Evolutionary conservation across 169 alveolate genomes (phyloP), one percentile per base, ranked within the genome.

Genomic region (Eimeria zaria): DNA sequence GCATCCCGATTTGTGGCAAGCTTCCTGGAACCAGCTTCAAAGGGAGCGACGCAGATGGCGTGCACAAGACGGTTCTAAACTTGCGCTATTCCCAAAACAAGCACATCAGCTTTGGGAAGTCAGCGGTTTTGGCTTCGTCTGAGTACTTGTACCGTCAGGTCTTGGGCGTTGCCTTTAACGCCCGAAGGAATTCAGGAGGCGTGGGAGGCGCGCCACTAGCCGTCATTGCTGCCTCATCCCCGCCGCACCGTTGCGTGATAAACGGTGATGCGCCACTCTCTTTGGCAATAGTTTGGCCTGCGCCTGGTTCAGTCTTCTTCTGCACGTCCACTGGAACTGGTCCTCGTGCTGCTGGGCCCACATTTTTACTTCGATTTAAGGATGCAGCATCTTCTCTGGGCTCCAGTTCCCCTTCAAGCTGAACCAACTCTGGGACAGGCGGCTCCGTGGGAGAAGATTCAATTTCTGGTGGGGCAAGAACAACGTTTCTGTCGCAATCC

Each of bases 401-500:
- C 11, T 30, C 89, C 20, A 39, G 69, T 22, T 53, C 78, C 55
- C 20, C 55, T 12, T 22, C 36, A 12, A 36, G 11, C 14, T 46
- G 53, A 22, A 84, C 24, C 22, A 84, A 58, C 58, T 84, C 91
- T n/a, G 91, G 91, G 44, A 36, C 91, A 1, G 73, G 39, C 16
- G 76, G 36, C 39, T 58, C 91, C 14, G 53, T 30, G 46, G 78
- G 58, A 18, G 91, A 33, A 30, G 76, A 5, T 53, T 84, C 91
- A 53, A 84, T 53, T 33, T 55, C 91, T 33, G 91, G 78, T 33
- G 91, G 91, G 78, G 91, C 58, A 44, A 84, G 91, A 5, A 84
- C 91, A 53, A 84, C 91, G 20, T 41, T 84, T 84, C 91, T 84
- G 76, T 84, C 91, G 76, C 91, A 84, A 84, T 84, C 91, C 33